These are phyloP conservation scores for Medicago truncatula DNA, from an alignment of 306 rosid species.

Conservation along the genomic window DNA sequence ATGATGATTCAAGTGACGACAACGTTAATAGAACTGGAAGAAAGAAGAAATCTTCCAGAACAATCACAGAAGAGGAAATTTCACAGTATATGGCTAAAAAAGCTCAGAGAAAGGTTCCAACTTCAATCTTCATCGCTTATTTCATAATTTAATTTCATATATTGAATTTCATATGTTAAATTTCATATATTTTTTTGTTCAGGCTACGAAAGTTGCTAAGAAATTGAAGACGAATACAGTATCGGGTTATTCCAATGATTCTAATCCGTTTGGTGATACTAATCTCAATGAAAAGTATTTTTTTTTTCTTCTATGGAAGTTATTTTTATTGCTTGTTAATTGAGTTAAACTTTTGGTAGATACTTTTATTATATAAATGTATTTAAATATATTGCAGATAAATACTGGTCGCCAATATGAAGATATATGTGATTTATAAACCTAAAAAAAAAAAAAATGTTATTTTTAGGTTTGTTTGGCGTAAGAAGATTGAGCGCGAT, in stretches of 20 bases:
- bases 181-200: not conserved
- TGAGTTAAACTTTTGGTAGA: constrained; percentile 11
- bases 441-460: constrained; percentile 17
- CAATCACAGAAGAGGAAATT: constrained; percentile 68
- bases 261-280: constrained; percentile 95
- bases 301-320: not conserved
- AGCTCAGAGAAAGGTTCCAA: constrained; percentile 77
- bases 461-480: constrained; percentile 88
- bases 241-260: constrained; percentile 87
- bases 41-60: constrained; percentile 61
- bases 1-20: constrained; percentile 43
- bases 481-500: constrained; percentile 96
- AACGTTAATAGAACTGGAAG: constrained; percentile 47
- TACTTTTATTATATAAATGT: constrained; percentile 2
- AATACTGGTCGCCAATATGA: constrained; percentile 2
- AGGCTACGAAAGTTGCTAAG: constrained; percentile 78
- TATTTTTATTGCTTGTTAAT: constrained; percentile 6
- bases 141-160: constrained; percentile 16
- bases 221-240: constrained; percentile 70
- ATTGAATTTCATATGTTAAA: not conserved
- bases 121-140: not conserved
- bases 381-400: constrained; percentile 8
- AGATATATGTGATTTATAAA: constrained; percentile 19
- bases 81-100: constrained; percentile 76
- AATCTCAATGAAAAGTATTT: constrained; percentile 85